Conservation (phyloP, 2,329 filamentous ascomycete species). For the Aspergillus neoniger region DNA sequence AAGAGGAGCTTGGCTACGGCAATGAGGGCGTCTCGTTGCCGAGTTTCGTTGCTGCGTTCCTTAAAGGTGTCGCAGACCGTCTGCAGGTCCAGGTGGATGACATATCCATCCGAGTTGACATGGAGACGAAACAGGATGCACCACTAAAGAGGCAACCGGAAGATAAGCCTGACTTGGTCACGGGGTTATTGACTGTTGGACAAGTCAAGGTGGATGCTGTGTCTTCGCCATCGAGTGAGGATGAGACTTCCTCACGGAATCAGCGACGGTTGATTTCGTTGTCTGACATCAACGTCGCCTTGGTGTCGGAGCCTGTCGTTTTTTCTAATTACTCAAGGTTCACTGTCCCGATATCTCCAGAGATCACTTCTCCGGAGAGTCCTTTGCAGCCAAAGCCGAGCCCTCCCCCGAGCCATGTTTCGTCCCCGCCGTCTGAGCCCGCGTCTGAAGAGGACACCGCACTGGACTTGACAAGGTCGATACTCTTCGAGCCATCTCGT, state of each 20-base stretch:
- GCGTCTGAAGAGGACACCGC: constrained; percentile 28
- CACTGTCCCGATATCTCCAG: constrained; percentile 33
- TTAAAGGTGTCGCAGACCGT: constrained; percentile 61
- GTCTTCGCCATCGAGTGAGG: constrained; percentile 20
- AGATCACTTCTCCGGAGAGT: constrained; percentile 35
- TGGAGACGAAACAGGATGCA: constrained; percentile 47
- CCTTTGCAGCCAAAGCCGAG: constrained; percentile 37
- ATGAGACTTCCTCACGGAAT: constrained; percentile 30
- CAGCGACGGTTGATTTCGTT: constrained; percentile 50
- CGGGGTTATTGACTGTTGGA: constrained; percentile 38
- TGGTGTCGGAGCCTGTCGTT: constrained; percentile 52
- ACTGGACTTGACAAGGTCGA: constrained; percentile 41
- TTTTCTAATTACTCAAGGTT: constrained; percentile 50
- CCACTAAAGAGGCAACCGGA: constrained; percentile 37
- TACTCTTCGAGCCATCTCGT: constrained; percentile 37
- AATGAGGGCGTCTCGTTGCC: constrained; percentile 58
- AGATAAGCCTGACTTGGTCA: constrained; percentile 39
- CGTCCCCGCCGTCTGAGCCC: constrained; percentile 29
- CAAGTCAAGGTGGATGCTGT: constrained; percentile 39
- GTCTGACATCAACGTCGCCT: constrained; percentile 46
- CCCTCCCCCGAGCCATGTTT: constrained; percentile 29
- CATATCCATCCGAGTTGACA: constrained; percentile 55
- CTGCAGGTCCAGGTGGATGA: constrained; percentile 57
- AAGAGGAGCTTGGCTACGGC: constrained; percentile 54
- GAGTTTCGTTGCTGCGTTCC: constrained; percentile 59